Base-by-base conservation (phyloP, 352 stramenopile species). In the Pilasporangium apinafurcum region DNA sequence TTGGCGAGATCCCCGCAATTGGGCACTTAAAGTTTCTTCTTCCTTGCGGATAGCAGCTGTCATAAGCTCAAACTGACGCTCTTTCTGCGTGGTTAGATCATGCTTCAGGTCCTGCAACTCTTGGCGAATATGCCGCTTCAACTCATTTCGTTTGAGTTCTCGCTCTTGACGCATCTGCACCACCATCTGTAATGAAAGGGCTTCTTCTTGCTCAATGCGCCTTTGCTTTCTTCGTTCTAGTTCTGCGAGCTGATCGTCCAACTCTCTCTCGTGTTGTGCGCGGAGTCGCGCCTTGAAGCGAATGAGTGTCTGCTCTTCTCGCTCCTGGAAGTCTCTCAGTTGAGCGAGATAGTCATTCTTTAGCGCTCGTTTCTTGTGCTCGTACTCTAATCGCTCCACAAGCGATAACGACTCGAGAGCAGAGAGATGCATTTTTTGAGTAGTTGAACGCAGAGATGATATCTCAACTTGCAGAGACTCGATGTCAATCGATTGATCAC, bases 331-430 rank as follows among this genome's bases (percentile, higher is more conserved):
- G 21, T 79, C 68, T 7, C 73, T 65, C 14, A 91, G 52, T 37
- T 91, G 78, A 13, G 39, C 62, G 38, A 65, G 42, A 36, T 80
- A 86, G 30, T 91, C 75, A n/a, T 49, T 58, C 38, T 65, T 64
- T 4, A 91, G 37, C 13, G 63, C 60, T 1, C 73, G 72, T 40
- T 88, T 91, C 41, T 82, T 78, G 56, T 85, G 78, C 43, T 91
- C 78, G 41, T 87, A 91, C 5, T 84, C 71, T 4, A 82, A 44
- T 35, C 71, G 59, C 30, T 84, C 71, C 5, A 68, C 45, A 7
- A 76, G 44, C 7, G 60, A 37, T n/a, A 84, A 46, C 2, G 65
- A 69, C 33, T 84, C 71, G n/a, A 82, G 37, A 9, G 68, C 71
- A 4, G 59, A 68, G 31, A 71, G 18, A 26, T 84, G 71, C 55